A percentile compares a stretch with the other conserved stretches of the same genome.
These are phyloP conservation scores for Sugiyamaella chiloensis DNA, from an alignment of 805 yeast species.

Conservation along the genomic window DNA sequence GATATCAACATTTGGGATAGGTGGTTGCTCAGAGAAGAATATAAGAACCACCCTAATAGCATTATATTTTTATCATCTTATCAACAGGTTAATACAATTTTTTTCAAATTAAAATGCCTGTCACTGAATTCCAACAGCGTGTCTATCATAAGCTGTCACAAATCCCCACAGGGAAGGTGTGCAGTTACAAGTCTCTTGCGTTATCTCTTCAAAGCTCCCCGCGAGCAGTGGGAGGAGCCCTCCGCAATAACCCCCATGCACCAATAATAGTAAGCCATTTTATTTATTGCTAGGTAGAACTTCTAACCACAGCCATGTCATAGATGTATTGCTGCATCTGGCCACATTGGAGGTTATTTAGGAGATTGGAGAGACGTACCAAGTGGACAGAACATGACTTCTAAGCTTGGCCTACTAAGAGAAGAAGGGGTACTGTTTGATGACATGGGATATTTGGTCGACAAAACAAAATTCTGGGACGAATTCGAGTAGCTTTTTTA, in stretches of 20 bases:
- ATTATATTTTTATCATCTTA: background rate
- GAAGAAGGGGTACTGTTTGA: conserved; percentile 11
- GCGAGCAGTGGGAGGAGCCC: conserved; percentile 14
- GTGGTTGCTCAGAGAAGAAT: too few relatives aligned
- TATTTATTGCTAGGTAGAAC: too few relatives aligned
- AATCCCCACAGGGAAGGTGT: conserved; percentile 9
- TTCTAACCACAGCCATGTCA: conserved; percentile 11
- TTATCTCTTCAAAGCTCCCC: conserved; percentile 10
- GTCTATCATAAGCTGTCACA: conserved; percentile 5
- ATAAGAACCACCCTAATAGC: too few relatives aligned
- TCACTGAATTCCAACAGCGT: background rate
- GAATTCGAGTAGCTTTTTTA: background rate
- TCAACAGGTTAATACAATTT: background rate
- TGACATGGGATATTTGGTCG: conserved; percentile 3
- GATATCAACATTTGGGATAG: too few relatives aligned
- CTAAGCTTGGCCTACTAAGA: conserved; percentile 2
- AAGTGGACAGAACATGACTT: conserved; percentile 7
- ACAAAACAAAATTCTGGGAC: conserved; percentile 9
- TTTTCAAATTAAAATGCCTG: background rate
- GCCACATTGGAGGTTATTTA: conserved; percentile 11
- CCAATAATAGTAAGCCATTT: conserved; percentile 8
- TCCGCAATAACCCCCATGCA: conserved; percentile 10
- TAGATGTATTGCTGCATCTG: conserved; percentile 11
- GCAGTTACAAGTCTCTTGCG: conserved; percentile 9
- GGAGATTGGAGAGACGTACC: conserved; percentile 13